Percentiles rank a stretch among this genome's conserved stretches.
Conservation (phyloP, 257 asterid species). For the Nicotiana benthamiana region DNA sequence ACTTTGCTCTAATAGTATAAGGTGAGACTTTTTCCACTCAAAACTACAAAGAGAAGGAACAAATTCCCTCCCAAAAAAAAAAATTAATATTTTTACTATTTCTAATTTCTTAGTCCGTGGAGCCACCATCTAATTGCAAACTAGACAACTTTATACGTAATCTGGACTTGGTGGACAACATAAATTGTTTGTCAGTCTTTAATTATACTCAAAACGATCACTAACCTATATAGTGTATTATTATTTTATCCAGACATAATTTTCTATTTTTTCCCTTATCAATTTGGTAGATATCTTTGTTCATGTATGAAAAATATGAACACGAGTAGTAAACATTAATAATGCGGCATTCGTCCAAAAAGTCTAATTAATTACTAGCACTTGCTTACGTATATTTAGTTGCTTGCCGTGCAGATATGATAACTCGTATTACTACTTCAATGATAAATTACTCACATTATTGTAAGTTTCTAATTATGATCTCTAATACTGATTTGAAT, state of each 20-base stretch:
- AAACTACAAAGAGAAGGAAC: background rate
- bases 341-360: background rate
- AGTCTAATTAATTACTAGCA: background rate
- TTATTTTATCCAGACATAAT: too few species aligned
- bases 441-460: background rate
- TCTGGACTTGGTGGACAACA: too few species aligned
- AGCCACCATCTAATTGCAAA: background rate
- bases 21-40: conserved; percentile 1
- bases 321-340: background rate
- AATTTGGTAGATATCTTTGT: background rate
- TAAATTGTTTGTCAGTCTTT: too few species aligned
- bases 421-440: background rate
- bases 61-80: background rate
- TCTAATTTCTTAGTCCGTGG: background rate
- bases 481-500: background rate
- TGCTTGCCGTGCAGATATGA: background rate
- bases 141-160: too few species aligned
- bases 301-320: background rate
- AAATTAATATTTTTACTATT: background rate
- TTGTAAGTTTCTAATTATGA: background rate
- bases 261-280: background rate
- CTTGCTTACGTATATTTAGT: background rate
- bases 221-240: too few species aligned
- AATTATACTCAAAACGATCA: too few species aligned
- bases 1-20: background rate